Base-by-base conservation (phyloP, 2,329 filamentous ascomycete genomes). In the Dichotomopilus funicola region DNA sequence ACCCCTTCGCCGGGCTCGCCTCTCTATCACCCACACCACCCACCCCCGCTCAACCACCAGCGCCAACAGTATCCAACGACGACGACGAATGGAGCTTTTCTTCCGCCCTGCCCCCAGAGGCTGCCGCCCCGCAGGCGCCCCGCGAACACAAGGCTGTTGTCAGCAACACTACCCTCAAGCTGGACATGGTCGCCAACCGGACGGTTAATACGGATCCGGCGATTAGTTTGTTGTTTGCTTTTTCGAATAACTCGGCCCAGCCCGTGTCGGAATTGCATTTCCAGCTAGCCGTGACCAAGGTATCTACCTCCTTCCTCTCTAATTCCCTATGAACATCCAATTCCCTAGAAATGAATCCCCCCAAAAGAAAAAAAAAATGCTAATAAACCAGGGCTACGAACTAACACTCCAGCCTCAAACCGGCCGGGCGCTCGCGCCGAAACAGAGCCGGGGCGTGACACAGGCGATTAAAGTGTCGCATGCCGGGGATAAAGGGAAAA, bases 11-110 rank as follows among this genome's bases (percentile, higher is more conserved):
- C 1, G 73, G 76, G 10, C 73, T 83, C 6, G 67, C 71, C 12
- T 69, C 73, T 2, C 63, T 73, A 4, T 68, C 69, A n/a, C 70
- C 72, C 50, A 62, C 64, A 8, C 70, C 74, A 5, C 50, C 67
- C 7, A 68, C 70, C 0, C 67, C 73, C 3, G 66, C 68, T 36
- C 68, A 60, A 65, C 53, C 68, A 0, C 53, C 73, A 0, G 59
- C 67, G 3, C 61, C 64, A 7, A 66, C 73, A 6, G 19, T 27
- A 27, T 27, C 19, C 19, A 75, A 75, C 50, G 83, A 88, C 46
- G 92, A 96, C 50, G 92, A 97, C 61, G 92, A 97, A 66, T 97
- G 92, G 91, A 88, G 84, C 31, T 97, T 97, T 69, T 84, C 89
- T 3, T 97, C 92, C 0, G 86, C 92, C 0, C 77, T 96, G 11